A percentile compares a stretch with the other conserved stretches of the same genome.
phyloP scores from a whole-genome alignment of 768 basidiomycete genomes.

The Russula lepida region DNA sequence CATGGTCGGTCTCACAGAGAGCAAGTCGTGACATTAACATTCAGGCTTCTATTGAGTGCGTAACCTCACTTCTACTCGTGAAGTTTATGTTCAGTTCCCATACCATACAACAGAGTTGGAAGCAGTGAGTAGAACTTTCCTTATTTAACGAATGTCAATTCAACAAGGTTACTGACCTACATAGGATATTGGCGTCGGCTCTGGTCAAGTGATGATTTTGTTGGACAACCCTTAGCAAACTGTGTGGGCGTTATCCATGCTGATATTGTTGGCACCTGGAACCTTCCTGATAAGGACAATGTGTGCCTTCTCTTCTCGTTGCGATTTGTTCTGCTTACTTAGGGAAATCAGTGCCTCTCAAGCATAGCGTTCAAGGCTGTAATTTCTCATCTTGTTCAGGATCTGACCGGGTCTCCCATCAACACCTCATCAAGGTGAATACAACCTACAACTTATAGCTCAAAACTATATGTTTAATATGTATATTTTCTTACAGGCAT shows the following conservation, averaged over 20 bases:
- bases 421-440: neutral
- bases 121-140: neutral
- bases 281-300: neutral
- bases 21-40: neutral
- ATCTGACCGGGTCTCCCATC: neutral
- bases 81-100: neutral
- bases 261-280: conserved; percentile 4
- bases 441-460: neutral
- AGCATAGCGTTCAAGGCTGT: neutral
- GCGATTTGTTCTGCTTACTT: neutral
- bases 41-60: neutral
- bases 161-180: neutral
- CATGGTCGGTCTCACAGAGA: conserved; percentile 8
- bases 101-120: neutral
- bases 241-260: neutral
- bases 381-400: neutral
- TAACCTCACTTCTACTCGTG: neutral
- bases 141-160: neutral
- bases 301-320: neutral
- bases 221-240: neutral
- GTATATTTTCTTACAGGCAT: neutral
- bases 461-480: neutral
- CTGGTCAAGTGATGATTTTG: neutral
- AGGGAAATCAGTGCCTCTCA: neutral
- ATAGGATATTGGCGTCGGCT: conserved; percentile 6